phyloP scores from a whole-genome alignment of 805 yeast species.

The Ogataea populi-albae region DNA sequence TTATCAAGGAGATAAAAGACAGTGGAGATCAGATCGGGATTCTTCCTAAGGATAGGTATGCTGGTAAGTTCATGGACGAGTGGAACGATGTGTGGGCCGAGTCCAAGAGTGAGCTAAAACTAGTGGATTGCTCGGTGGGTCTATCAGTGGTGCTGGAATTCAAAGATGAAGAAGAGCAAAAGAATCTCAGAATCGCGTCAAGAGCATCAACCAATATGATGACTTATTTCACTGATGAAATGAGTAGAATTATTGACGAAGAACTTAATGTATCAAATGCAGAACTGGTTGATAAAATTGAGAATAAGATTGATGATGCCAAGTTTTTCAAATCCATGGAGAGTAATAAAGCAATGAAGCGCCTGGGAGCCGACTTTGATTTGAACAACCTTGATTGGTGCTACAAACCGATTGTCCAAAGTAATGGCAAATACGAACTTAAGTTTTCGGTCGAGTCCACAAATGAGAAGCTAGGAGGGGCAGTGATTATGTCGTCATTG shows the following conservation, averaged over 20 bases:
- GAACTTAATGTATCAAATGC: slow-evolving; percentile 73
- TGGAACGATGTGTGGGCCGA: slow-evolving; percentile 53
- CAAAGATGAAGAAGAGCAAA: slow-evolving; percentile 78
- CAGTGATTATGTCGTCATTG: slow-evolving; percentile 78
- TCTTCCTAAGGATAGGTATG: slow-evolving; percentile 71
- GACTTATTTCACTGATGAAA: slow-evolving; percentile 80
- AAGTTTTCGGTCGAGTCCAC: slow-evolving; percentile 79
- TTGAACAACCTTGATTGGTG: slow-evolving; percentile 85
- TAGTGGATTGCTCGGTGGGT: slow-evolving; percentile 52
- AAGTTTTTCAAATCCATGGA: slow-evolving; percentile 57
- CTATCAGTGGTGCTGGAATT: slow-evolving; percentile 60
- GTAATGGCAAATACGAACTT: slow-evolving; percentile 82
- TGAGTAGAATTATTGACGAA: slow-evolving; percentile 84
- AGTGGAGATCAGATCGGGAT: slow-evolving; percentile 53
- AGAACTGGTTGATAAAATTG: slow-evolving; percentile 71
- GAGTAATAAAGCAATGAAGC: slow-evolving; percentile 45
- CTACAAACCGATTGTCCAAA: slow-evolving; percentile 84
- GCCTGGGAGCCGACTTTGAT: slow-evolving; percentile 68
- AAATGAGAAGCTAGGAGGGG: slow-evolving; percentile 61
- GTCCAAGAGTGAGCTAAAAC: slow-evolving; percentile 36
- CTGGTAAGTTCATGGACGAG: slow-evolving; percentile 81
- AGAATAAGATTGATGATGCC: slow-evolving; percentile 76
- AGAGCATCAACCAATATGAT: slow-evolving; percentile 76
- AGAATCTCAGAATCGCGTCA: slow-evolving; percentile 63
- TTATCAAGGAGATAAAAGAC: slow-evolving; percentile 45